Percentiles rank a stretch among this genome's conserved stretches.
Conservation (phyloP, 176 grass and related monocot species). For the Oryza brachyantha region DNA sequence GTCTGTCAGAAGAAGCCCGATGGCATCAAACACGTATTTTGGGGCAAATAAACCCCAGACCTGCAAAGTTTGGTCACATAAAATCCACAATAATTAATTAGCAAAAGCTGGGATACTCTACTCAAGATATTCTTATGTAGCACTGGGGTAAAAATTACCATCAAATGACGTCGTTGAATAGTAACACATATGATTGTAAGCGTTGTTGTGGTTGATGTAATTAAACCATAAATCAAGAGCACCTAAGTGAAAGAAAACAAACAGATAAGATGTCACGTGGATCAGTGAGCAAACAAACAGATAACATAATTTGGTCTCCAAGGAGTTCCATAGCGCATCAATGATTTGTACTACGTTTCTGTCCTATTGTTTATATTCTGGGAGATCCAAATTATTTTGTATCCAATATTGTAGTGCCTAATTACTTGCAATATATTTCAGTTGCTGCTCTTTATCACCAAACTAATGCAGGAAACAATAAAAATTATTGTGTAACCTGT, state of each 20-base stretch:
- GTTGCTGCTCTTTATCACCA: not conserved
- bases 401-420: conserved; percentile 15
- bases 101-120: not conserved
- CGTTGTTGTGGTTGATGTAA: conserved; percentile 66
- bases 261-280: conserved; percentile 18
- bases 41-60: conserved; percentile 99
- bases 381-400: not conserved
- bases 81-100: not conserved
- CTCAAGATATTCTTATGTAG: not conserved
- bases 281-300: conserved; percentile 22
- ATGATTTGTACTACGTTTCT: not conserved
- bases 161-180: conserved; percentile 95
- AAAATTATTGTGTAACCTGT: conserved; percentile 46
- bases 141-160: conserved; percentile 44
- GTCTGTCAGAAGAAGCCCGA: conserved; percentile 83
- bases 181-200: conserved; percentile 73
- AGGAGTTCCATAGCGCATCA: not conserved
- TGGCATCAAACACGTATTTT: conserved; percentile 87
- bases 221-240: conserved; percentile 86
- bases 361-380: not conserved
- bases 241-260: conserved; percentile 52
- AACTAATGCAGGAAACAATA: not conserved
- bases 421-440: conserved; percentile 2
- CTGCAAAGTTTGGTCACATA: conserved; percentile 48
- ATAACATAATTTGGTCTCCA: not conserved